phyloP scores from a whole-genome alignment of 768 basidiomycete genomes.

The Rhizopogon rudus region DNA sequence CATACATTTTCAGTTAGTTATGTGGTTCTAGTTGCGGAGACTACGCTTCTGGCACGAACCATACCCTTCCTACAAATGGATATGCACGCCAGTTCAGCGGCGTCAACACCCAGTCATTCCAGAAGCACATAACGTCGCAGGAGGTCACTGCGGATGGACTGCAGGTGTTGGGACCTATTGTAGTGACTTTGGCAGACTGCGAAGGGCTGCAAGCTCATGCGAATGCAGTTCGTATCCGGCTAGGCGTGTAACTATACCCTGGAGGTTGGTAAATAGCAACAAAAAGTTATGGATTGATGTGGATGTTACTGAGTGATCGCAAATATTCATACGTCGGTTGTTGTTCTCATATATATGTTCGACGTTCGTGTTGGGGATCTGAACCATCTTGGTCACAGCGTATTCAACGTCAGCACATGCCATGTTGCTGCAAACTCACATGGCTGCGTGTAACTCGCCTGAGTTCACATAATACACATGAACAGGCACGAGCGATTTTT shows the following conservation, averaged over 20 bases:
- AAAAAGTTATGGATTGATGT: background rate
- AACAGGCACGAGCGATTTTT: background rate
- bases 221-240: slow-evolving; percentile 88
- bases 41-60: slow-evolving; percentile 98
- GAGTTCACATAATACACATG: background rate
- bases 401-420: too few relatives aligned
- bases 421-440: too few relatives aligned
- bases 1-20: slow-evolving; percentile 3
- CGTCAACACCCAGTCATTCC: slow-evolving; percentile 95
- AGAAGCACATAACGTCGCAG: slow-evolving; percentile 98
- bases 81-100: slow-evolving; percentile 98
- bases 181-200: slow-evolving; percentile 87
- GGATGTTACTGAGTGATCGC: too few relatives aligned
- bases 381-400: too few relatives aligned
- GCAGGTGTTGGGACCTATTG: slow-evolving; percentile 74
- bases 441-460: too few relatives aligned
- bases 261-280: background rate
- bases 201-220: slow-evolving; percentile 95
- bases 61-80: slow-evolving; percentile 94
- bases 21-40: slow-evolving; percentile 76
- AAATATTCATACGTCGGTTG: too few relatives aligned
- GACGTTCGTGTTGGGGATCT: too few relatives aligned
- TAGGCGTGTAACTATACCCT: slow-evolving; percentile 24
- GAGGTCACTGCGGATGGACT: slow-evolving; percentile 82
- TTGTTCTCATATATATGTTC: too few relatives aligned